Evolutionary conservation across 1,284 basidiomycete species (phyloP), one percentile per base, ranked within the genome.

Genomic region (Boletellus deceptivus): DNA sequence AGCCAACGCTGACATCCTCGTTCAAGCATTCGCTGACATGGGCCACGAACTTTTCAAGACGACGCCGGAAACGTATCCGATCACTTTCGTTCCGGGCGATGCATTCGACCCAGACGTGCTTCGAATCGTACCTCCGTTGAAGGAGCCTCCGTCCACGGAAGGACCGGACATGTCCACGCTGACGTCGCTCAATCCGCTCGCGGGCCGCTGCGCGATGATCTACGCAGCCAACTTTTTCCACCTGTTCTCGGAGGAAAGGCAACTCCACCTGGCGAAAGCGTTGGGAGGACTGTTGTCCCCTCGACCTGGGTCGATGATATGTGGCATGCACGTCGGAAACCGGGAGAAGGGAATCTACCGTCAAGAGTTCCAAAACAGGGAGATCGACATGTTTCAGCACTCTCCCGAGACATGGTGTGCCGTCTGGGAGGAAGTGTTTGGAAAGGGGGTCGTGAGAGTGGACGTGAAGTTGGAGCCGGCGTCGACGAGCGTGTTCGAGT

Each of bases 21-120:
- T 17, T 35, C 3, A n/a, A 72, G 68, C 53, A n/a, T 71, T 71
- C 43, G 59, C 55, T 49, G 55, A 66, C 3, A 22, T 72, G 39
- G 69, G 70, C 1, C 69, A 75, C 34, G 59, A 62, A 25, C 65
- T 75, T 16, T 75, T 71, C 58, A 64, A 59, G 9, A 64, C 71
- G 7, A 62, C 64, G 0, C 57, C 60, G 11, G 52, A 56, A 25
- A 59, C 62, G 5, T 72, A 68, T 46, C 68, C 70, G 0, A 60
- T 68, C 3, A 57, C 43, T 13, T 72, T 75, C 47, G 40, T 75
- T 18, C 31, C 57, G 1, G 73, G 71, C 7, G 64, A 74, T 34
- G 55, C 59, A 6, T 61, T 75, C 10, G 65, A 74, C 50, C 56
- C 59, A 16, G 27, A 50, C 1, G 55, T 69, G 3, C 43, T 72